Base-by-base conservation (phyloP, 78 protist species). In the Dictyostelium brefeldianum region DNA sequence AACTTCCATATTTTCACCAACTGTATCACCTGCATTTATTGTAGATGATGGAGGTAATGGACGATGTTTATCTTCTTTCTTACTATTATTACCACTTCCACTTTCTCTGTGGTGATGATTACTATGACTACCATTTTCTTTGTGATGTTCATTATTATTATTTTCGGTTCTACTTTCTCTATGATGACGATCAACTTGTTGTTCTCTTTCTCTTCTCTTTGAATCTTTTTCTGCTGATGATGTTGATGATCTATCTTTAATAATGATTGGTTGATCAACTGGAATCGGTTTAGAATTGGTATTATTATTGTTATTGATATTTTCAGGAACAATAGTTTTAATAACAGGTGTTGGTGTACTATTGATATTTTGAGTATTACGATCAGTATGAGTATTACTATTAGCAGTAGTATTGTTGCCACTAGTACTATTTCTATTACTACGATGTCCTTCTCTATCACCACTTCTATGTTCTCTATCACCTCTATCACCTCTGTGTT, bases 101-200 rank as follows among this genome's bases (percentile, higher is more conserved):
- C 54, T 31, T 71, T 71, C 79, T 46, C 50, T 71, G 5, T 71
- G 43, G 4, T 69, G 77, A 69, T 36, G 43, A 36, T 69, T 41
- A 18, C 77, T 18, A 69, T 4, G 18, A 67, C 15, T 59, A 11
- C 18, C 36, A 18, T 15, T n/a, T n/a, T n/a, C 27, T 59, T 59
- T n/a, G 29, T n/a, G 11, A 18, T 59, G 11, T n/a, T n/a, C 27
- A 17, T n/a, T 59, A 6, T 59, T 10, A 17, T n/a, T 59, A 6
- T 59, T 10, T 59, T 59, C 22, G 0, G 15, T 18, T n/a, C 69
- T 59, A 17, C 69, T n/a, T 18, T 41, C 51, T 41, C 51, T 41
- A 56, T 27, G n/a, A 10, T 62, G 70, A 59, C 69, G 69, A 22
- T 59, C 69, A 57, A 25, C 36, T 11, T 62, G 70, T 25, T 62